These are phyloP conservation scores for Ceratobasidium sp. DNA, from an alignment of 1,284 basidiomycete species.

Conservation along the genomic window DNA sequence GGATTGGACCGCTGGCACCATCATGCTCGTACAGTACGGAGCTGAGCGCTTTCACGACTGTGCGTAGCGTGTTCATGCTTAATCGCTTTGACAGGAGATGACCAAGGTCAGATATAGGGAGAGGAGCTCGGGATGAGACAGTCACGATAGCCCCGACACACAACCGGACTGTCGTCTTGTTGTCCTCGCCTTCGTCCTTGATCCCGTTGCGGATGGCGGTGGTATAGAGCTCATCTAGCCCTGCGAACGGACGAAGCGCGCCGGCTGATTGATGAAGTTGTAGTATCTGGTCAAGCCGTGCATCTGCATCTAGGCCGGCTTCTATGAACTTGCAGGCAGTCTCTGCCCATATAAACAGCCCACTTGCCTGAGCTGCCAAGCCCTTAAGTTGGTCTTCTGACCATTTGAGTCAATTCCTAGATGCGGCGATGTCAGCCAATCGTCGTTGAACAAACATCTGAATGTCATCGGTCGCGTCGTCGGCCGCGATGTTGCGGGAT, in stretches of 20 bases:
- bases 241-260: neutral
- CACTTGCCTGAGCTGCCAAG: neutral
- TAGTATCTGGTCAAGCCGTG: neutral
- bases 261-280: neutral
- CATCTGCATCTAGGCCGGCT: neutral
- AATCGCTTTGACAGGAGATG: neutral
- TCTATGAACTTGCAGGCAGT: constrained; percentile 17
- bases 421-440: neutral
- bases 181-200: constrained; percentile 6
- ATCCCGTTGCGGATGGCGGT: neutral
- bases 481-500: neutral
- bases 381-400: neutral
- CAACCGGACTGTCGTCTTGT: neutral
- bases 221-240: neutral
- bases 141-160: constrained; percentile 4
- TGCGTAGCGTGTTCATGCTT: neutral
- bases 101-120: neutral
- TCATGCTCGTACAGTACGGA: constrained; percentile 31
- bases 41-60: constrained; percentile 1
- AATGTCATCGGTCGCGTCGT: neutral
- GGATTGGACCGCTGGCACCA: neutral
- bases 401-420: neutral
- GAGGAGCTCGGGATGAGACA: neutral
- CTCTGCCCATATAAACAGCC: constrained; percentile 42
- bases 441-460: neutral